Base-by-base conservation (phyloP, 176 grass and related monocot species). In the Bolboschoenus planiculmis region DNA sequence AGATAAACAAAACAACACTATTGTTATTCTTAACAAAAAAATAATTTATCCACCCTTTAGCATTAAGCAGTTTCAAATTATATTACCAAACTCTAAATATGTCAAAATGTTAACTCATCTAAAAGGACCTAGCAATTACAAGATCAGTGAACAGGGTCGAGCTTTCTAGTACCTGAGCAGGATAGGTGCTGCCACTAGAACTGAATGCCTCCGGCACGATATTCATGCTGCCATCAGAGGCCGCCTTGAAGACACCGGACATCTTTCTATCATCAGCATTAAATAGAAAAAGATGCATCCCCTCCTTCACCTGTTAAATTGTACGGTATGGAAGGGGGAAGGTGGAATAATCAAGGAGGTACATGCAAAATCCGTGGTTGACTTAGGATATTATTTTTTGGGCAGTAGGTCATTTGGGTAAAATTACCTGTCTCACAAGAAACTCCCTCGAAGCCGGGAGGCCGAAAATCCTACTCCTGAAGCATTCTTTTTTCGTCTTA, bases 221-320 rank as follows among this genome's bases (percentile, higher is more conserved):
- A 87, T 91, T 82, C 50, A 90, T 47, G 9, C 81, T 58, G 9
- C 91, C 88, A 3, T 93, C 60, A 6, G 88, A 91, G 44, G 66
- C 39, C 14, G 91, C 91, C 86, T 93, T 70, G 26, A 90, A 93
- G 23, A 93, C 91, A 1, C 91, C 91, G 1, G 65, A 86, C 35
- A 93, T 86, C 40, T 79, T 81, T 4, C 88, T 88, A 0, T 82
- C 70, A 1, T 74, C 83, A 82, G 87, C 11, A 75, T 91, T 86
- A 34, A 93, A 93, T 18, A 93, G 91, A 79, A 93, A 91, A 55
- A 93, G 81, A 78, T 83, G 65, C 91, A 91, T 91, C 54, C 84
- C 77, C 65, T 83, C 43, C 26, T 70, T 93, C 23, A 93, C 61
- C 20, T 67, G 64, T 67, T 35, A 67, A 67, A 37, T 67, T 67